Base-by-base conservation (phyloP, 768 basidiomycete genomes). In the Serendipita sp. region DNA sequence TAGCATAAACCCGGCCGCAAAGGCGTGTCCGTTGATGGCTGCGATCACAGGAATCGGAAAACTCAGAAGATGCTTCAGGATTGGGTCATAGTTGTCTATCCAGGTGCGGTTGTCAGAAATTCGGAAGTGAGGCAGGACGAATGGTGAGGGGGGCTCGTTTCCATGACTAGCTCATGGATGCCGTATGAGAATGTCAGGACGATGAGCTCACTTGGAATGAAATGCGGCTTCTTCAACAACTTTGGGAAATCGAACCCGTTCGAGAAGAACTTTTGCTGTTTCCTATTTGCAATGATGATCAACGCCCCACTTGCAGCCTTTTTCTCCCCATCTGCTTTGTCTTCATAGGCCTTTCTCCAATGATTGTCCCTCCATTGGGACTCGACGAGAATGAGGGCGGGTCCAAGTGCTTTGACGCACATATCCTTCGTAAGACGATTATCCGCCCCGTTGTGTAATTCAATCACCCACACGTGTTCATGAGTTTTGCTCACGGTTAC, bases 1-100 rank as follows among this genome's bases (percentile, higher is more conserved):
- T n/a, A 77, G 65, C 51, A 75, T 66, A 65, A 74, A 74, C 1
- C 75, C 77, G 16, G 74, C 77, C 1, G 77, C 77, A 62, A 76
- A 78, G 16, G 74, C 72, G 60, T 74, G 73, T 11, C 69, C 69
- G 61, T 70, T 70, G n/a, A 70, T 65, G n/a, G 69, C 67, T 22
- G 66, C 66, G 13, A 67, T 61, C 3, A 61, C 42, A 2, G 67
- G 67, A 33, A 67, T 67, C 9, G 66, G 62, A 42, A 65, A 65
- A 28, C 64, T 71, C 28, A 73, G 60, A 5, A 74, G 62, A 41
- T 72, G 56, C 30, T 65, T 69, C n/a, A 71, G 64, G 61, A 70
- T 67, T 3, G 73, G 73, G 64, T 72, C 68, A 63, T 70, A 73
- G 9, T 61, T 65, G 42, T 16, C 11, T 3, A 42, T 48, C 16